phyloP scores from a whole-genome alignment of 225 moss, liverwort and hornwort genomes.

The Marchantia paleacea region DNA sequence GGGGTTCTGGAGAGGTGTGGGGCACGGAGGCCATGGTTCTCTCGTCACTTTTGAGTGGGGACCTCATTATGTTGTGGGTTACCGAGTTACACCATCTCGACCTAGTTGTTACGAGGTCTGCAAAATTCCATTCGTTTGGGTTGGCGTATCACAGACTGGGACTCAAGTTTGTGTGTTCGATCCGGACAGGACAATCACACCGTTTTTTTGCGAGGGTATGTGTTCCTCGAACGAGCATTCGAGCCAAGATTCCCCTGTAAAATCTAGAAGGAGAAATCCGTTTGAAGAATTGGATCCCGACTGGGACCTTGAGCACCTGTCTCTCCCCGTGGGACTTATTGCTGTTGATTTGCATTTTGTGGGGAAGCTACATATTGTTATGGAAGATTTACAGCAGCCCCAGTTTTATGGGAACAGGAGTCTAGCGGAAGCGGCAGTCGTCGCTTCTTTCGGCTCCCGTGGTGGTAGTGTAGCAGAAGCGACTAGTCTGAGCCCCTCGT shows the following conservation, averaged over 20 bases:
- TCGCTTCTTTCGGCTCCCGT: slow-evolving; percentile 83
- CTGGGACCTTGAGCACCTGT: slow-evolving; percentile 62
- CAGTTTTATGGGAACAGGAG: slow-evolving; percentile 52
- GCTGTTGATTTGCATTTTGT: slow-evolving; percentile 85
- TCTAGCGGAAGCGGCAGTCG: slow-evolving; percentile 73
- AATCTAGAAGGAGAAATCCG: slow-evolving; percentile 51
- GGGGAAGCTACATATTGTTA: slow-evolving; percentile 76
- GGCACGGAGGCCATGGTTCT: slow-evolving; percentile 58
- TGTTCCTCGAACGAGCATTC: slow-evolving; percentile 15
- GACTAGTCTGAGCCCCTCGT: slow-evolving; percentile 18
- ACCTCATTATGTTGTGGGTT: slow-evolving; percentile 61
- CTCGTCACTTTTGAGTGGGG: slow-evolving; percentile 89
- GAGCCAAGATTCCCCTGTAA: slow-evolving; percentile 2
- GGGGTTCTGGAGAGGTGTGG: slow-evolving; percentile 96
- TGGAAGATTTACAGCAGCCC: slow-evolving; percentile 79
- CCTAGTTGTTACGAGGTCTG: slow-evolving; percentile 60
- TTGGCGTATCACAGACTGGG: slow-evolving; percentile 67
- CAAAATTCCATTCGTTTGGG: slow-evolving; percentile 87
- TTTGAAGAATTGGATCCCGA: slow-evolving; percentile 60
- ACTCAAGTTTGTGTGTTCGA: slow-evolving; percentile 69
- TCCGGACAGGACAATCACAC: slow-evolving; percentile 47
- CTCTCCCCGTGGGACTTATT: slow-evolving; percentile 62
- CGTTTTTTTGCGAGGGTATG: background rate
- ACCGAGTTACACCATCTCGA: slow-evolving; percentile 63
- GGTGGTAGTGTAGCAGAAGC: slow-evolving; percentile 52